Percentiles rank a stretch among this genome's conserved stretches.
These are phyloP conservation scores for Curvularia verruculosa DNA, from an alignment of 2,329 filamentous ascomycete genomes.

Conservation along the genomic window DNA sequence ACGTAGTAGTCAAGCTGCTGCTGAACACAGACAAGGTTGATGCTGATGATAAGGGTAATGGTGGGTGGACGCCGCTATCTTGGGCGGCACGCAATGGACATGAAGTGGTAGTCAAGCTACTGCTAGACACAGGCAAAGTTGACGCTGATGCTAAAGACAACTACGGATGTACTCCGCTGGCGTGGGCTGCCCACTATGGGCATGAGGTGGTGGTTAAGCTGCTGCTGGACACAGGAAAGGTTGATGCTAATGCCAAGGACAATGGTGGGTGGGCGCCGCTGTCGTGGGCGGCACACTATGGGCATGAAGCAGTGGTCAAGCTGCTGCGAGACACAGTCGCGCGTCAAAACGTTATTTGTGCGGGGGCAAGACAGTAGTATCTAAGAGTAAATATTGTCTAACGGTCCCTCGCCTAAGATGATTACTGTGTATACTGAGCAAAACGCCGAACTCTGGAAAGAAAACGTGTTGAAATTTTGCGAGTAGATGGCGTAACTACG, in stretches of 20 bases:
- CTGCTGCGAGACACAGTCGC: not conserved
- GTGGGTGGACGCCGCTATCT: not conserved
- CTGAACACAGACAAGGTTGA: not conserved
- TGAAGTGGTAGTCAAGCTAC: not conserved
- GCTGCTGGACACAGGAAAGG: not conserved
- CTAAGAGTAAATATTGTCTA: no score
- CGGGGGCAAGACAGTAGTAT: no score
- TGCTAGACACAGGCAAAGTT: not conserved
- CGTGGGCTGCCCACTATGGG: not conserved
- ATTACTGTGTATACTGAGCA: no score
- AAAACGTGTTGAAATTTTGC: no score
- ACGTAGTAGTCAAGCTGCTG: not conserved
- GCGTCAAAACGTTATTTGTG: no score
- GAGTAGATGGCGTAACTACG: no score
- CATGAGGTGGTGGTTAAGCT: not conserved
- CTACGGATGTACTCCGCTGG: not conserved
- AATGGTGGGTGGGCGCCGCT: not conserved
- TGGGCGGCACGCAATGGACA: not conserved
- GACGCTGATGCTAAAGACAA: not conserved
- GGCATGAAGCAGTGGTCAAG: not conserved
- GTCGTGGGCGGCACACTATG: not conserved
- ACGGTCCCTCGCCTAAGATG: no score
- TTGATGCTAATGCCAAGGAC: not conserved
- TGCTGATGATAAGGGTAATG: not conserved
- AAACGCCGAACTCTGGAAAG: no score